Base-by-base conservation (phyloP, 1,284 basidiomycete genomes). In the Marasmius tenuissimus region DNA sequence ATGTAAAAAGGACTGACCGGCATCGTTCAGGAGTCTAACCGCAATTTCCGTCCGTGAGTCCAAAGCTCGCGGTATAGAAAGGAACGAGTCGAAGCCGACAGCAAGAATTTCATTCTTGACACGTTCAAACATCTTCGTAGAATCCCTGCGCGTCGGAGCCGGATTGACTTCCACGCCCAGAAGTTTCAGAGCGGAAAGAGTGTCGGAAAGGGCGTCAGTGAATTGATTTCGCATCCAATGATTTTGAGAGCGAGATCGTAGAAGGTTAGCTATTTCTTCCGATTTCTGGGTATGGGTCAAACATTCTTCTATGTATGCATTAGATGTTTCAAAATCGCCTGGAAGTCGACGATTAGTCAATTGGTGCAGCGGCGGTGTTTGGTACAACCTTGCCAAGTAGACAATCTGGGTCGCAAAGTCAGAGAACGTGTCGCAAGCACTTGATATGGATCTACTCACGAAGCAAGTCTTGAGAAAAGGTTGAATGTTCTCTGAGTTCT, bases 61-160 rank as follows among this genome's bases (percentile, higher is more conserved):
- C 3, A 81, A 80, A 9, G 85, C 81, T 12, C 81, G 76, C n/a
- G 86, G 87, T 51, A 87, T 85, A 39, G 77, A 70, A 14, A 89
- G 72, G 62, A 91, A 87, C 59, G 86, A 82, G 47, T 88, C 85
- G 65, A 88, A 88, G 0, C 88, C 87, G 14, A 87, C 81, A 0
- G 85, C 84, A 53, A 89, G 72, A 52, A 90, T 86, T 70, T 88
- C 85, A 66, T 86, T 86, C 71, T 87, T 88, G 59, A 89, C 85
- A 68, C 83, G 78, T 62, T 89, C 85, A 68, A 89, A 89, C 80
- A 87, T 81, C 12, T 71, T 64, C 68, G 87, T 83, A 22, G 83
- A 85, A 63, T 87, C 83, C 53, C 78, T 75, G 27, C 77, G 71
- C 2, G 82, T 81, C 2, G 86, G 85, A 0, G 80, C 69, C 3